A percentile compares a stretch with the other conserved stretches of the same genome.
Evolutionary conservation across 2,329 filamentous ascomycete species (phyloP).

Genomic region (Fusarium tricinctum): DNA sequence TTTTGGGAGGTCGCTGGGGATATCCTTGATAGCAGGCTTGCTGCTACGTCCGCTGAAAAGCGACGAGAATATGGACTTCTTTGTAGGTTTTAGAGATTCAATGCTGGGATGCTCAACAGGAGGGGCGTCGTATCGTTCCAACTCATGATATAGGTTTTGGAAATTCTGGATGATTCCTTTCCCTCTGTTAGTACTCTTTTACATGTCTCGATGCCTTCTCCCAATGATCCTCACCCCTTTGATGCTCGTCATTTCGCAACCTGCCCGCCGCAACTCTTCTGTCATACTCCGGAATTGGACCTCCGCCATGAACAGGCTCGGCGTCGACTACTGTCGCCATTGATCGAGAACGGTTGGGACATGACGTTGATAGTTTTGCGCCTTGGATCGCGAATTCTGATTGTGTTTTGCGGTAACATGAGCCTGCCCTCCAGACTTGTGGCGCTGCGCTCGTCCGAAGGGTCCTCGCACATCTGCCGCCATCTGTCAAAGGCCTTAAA

Average conservation of each 20-base stretch:
- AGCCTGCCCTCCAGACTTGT: constrained; percentile 16
- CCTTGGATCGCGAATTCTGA: constrained; percentile 7
- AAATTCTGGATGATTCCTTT: constrained; percentile 88
- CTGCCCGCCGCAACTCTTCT: constrained; percentile 79
- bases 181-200: constrained; percentile 27
- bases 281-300: constrained; percentile 92
- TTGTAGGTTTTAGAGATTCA: constrained; percentile 72
- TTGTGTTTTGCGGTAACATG: constrained; percentile 18
- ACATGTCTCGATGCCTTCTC: too few relatives aligned
- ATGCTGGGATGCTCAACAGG: constrained; percentile 82
- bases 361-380: constrained; percentile 24
- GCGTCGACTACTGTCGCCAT: constrained; percentile 51
- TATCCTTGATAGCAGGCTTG: constrained; percentile 61
- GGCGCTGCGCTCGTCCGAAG: constrained; percentile 44
- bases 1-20: constrained; percentile 82
- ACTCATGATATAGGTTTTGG: constrained; percentile 88
- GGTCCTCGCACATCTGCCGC: constrained; percentile 38
- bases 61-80: constrained; percentile 70
- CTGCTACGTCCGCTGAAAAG: constrained; percentile 69
- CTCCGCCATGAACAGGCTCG: constrained; percentile 59
- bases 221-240: constrained; percentile 73
- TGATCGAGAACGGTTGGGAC: constrained; percentile 36
- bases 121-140: constrained; percentile 79
- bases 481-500: constrained; percentile 27
- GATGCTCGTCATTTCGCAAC: constrained; percentile 89